Conservation (phyloP, 2,329 filamentous ascomycete genomes). For the Verticillium zaregamsianum region DNA sequence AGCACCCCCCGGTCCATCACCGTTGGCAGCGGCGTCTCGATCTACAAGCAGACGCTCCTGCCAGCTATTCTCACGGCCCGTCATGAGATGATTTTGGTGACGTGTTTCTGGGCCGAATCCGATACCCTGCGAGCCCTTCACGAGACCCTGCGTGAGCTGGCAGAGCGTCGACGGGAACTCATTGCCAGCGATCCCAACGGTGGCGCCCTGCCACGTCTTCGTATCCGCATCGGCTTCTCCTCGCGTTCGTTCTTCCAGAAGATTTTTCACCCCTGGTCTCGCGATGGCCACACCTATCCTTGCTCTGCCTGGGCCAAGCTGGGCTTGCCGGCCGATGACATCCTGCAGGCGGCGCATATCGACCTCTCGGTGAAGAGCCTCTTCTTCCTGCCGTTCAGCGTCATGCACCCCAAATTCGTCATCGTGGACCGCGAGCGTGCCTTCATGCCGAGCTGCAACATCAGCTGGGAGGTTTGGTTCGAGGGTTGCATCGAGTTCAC, state of each 20-base stretch:
- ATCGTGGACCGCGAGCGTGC: conserved; percentile 64
- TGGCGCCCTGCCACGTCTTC: conserved; percentile 30
- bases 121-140: conserved; percentile 54
- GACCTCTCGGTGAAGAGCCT: conserved; percentile 70
- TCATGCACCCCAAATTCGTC: conserved; percentile 86
- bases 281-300: conserved; percentile 57
- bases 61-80: conserved; percentile 58
- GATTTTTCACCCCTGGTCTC: conserved; percentile 64
- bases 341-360: conserved; percentile 53
- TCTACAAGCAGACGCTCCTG: conserved; percentile 51
- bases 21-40: conserved; percentile 54
- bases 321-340: conserved; percentile 54
- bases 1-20: conserved; percentile 44
- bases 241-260: conserved; percentile 71
- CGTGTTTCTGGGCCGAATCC: conserved; percentile 77
- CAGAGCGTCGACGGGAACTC: conserved; percentile 35
- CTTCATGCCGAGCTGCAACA: conserved; percentile 75
- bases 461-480: conserved; percentile 86
- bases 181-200: conserved; percentile 17
- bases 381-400: conserved; percentile 75
- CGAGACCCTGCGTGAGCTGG: conserved; percentile 55
- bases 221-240: conserved; percentile 73
- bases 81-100: conserved; percentile 69
- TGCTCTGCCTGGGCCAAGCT: conserved; percentile 57
- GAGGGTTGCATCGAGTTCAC: conserved; percentile 69